Conservation (phyloP, 108 stramenopile species). For the Skeletonema marinoi region DNA sequence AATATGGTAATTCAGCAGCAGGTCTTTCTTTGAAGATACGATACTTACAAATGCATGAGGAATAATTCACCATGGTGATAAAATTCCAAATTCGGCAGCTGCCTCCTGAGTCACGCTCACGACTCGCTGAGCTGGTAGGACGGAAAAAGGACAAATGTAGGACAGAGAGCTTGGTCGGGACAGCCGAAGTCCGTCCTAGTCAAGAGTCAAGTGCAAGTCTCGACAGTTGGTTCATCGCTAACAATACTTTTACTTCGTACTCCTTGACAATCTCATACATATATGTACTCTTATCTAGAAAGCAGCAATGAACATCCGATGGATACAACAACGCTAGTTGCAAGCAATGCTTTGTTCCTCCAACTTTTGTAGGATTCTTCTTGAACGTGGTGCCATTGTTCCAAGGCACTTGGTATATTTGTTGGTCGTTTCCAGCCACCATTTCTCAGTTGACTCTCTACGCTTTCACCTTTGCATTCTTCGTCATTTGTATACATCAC, state of each 20-base stretch:
- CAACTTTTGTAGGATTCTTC: conserved; percentile 9
- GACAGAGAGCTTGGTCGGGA: too few relatives aligned
- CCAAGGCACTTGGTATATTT: conserved; percentile 5
- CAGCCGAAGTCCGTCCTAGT: too few relatives aligned
- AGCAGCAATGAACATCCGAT: neutral
- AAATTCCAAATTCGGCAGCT: neutral
- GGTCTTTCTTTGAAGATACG: too few relatives aligned
- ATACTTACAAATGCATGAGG: neutral
- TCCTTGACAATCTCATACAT: too few relatives aligned
- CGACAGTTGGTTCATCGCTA: too few relatives aligned
- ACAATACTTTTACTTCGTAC: too few relatives aligned
- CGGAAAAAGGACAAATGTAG: too few relatives aligned
- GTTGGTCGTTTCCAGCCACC: conserved; percentile 24
- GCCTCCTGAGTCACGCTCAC: neutral
- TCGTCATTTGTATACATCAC: conserved; percentile 38
- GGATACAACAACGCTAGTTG: neutral
- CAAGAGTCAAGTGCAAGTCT: too few relatives aligned
- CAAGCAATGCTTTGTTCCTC: conserved; percentile 5
- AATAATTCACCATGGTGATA: too few relatives aligned
- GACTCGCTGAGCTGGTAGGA: neutral
- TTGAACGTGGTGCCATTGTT: conserved; percentile 28
- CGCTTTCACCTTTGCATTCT: conserved; percentile 33
- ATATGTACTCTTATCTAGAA: neutral
- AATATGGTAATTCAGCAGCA: too few relatives aligned
- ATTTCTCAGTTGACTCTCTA: conserved; percentile 44